Conservation (phyloP, 768 basidiomycete species). For the Mycena indigotica region DNA sequence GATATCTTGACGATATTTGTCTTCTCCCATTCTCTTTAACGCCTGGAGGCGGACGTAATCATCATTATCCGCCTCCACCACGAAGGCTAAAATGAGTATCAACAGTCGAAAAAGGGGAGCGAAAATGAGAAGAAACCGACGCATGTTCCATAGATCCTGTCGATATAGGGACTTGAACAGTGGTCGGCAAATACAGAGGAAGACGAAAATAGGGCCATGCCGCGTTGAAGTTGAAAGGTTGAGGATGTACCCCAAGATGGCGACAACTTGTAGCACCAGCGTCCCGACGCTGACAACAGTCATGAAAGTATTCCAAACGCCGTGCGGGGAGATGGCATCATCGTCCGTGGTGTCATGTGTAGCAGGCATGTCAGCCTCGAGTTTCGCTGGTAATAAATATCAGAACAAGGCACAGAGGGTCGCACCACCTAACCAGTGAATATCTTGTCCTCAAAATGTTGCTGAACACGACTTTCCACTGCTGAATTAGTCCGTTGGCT, state of each 20-base stretch:
- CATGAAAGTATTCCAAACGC: conserved; percentile 24
- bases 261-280: conserved; percentile 24
- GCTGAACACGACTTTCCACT: conserved; percentile 23
- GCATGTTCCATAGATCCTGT: conserved; percentile 31
- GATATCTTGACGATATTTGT: conserved; percentile 38
- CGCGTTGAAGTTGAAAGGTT: conserved; percentile 33
- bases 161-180: conserved; percentile 23
- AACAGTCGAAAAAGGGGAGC: background rate
- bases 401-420: conserved; percentile 23
- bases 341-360: conserved; percentile 16
- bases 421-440: conserved; percentile 31
- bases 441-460: conserved; percentile 31
- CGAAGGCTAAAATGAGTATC: conserved; percentile 24
- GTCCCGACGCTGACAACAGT: conserved; percentile 26
- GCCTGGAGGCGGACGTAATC: conserved; percentile 34
- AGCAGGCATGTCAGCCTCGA: conserved; percentile 17
- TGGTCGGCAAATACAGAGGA: conserved; percentile 38
- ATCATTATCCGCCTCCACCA: conserved; percentile 33
- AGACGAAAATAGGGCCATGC: conserved; percentile 34
- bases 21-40: conserved; percentile 30
- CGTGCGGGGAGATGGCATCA: conserved; percentile 1
- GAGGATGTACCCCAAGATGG: conserved; percentile 35
- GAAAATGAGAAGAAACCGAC: conserved; percentile 18
- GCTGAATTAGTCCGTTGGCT: conserved; percentile 2
- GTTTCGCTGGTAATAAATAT: conserved; percentile 17